phyloP scores from a whole-genome alignment of 257 asterid genomes.

The Salvia splendens region DNA sequence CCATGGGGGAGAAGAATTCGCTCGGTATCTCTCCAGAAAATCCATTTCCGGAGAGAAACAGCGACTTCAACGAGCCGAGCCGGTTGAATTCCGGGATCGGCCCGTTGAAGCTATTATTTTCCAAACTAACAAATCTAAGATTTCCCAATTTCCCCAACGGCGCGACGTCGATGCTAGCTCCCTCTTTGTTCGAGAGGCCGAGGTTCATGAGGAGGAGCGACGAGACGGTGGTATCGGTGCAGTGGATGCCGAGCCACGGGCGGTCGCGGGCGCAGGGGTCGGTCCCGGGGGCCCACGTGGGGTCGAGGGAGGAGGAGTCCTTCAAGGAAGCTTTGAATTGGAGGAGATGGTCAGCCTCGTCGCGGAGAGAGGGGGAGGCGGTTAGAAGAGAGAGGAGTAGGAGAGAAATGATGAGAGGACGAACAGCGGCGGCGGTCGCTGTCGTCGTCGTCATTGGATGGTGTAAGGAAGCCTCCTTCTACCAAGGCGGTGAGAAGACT shows the following conservation, averaged over 20 bases:
- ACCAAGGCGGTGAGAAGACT: constrained; percentile 42
- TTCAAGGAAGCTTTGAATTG: constrained; percentile 54
- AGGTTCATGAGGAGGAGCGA: constrained; percentile 48
- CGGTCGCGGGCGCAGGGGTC: constrained; percentile 49
- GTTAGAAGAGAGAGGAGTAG: constrained; percentile 19
- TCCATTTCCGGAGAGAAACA: constrained; percentile 45
- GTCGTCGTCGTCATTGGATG: constrained; percentile 10
- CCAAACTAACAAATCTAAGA: constrained; percentile 56
- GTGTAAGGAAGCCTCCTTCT: constrained; percentile 32
- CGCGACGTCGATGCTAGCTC: constrained; percentile 38
- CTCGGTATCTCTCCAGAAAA: constrained; percentile 64
- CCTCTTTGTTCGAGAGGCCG: constrained; percentile 48
- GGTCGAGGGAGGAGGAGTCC: constrained; percentile 51
- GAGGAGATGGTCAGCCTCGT: constrained; percentile 52
- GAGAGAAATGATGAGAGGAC: constrained; percentile 33
- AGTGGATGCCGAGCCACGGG: constrained; percentile 65
- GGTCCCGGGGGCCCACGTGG: constrained; percentile 61
- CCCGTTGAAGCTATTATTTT: constrained; percentile 62
- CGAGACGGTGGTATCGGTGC: constrained; percentile 47
- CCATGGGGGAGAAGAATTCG: constrained; percentile 48
- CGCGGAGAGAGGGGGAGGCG: constrained; percentile 33
- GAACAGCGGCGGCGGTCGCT: constrained; percentile 42
- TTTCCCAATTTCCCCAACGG: constrained; percentile 41
- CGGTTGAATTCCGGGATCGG: constrained; percentile 55
- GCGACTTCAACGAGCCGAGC: constrained; percentile 56